Conservation (phyloP, 345 rosid genomes). For the Eutrema yunnanense region DNA sequence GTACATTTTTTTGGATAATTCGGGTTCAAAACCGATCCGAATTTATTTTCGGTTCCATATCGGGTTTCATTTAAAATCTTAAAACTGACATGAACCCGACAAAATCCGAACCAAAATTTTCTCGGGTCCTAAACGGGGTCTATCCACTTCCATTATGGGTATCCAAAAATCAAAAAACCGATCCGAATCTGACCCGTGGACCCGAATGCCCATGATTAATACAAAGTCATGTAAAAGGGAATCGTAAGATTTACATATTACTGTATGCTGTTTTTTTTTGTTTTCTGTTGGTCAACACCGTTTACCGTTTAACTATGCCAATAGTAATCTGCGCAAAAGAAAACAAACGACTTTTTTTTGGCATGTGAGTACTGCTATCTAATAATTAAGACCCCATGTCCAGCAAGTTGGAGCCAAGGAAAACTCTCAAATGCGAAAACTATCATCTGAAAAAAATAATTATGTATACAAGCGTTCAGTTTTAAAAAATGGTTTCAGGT, state of each 20-base stretch:
- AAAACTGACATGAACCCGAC: too few species aligned
- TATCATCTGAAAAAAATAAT: neutral
- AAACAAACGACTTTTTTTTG: neutral
- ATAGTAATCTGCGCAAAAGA: neutral
- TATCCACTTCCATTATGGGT: too few species aligned
- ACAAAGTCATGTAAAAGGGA: neutral
- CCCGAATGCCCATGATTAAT: neutral
- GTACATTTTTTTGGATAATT: too few species aligned
- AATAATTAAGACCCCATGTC: neutral
- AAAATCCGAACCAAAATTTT: too few species aligned
- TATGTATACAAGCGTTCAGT: too few species aligned
- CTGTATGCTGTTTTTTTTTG: neutral
- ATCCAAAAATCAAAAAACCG: too few species aligned
- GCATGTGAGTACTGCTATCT: neutral
- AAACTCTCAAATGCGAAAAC: neutral
- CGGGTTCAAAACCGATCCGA: too few species aligned
- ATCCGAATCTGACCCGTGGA: too few species aligned
- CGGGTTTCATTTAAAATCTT: too few species aligned
- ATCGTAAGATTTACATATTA: neutral
- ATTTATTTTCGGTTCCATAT: too few species aligned
- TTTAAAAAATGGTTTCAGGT: too few species aligned
- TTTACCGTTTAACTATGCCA: neutral
- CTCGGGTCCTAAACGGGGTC: too few species aligned
- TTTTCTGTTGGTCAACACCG: neutral
- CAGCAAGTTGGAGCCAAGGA: neutral